Evolutionary conservation across 2,329 filamentous ascomycete genomes (phyloP).

Genomic region (Ciborinia camelliae): DNA sequence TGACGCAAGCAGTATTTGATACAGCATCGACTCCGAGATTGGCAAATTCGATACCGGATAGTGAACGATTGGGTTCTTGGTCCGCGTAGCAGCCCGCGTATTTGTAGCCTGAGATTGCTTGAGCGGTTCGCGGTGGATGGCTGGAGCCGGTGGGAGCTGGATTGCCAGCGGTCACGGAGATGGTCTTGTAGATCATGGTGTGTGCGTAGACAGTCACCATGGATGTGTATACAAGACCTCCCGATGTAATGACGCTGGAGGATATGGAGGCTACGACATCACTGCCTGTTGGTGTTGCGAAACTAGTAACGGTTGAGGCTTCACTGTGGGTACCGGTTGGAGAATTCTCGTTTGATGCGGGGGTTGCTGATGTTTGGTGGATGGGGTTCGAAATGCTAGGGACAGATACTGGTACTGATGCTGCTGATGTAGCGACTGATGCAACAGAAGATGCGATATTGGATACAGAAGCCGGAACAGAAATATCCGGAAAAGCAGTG

Average conservation of each 20-base stretch:
- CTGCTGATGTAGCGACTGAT: neutral
- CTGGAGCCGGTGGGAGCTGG: conserved; percentile 24
- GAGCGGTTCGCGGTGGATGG: too few relatives aligned
- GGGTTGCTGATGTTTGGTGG: neutral
- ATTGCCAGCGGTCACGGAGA: conserved; percentile 30
- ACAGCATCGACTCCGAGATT: conserved; percentile 41
- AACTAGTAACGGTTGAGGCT: conserved; percentile 22
- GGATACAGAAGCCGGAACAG: neutral
- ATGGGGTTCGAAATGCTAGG: neutral
- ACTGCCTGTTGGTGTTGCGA: conserved; percentile 27
- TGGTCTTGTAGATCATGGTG: conserved; percentile 44
- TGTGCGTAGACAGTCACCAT: conserved; percentile 37
- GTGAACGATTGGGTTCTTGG: conserved; percentile 39
- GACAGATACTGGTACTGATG: neutral
- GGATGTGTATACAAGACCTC: neutral
- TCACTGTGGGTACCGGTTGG: neutral
- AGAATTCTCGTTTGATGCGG: neutral
- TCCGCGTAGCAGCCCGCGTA: conserved; percentile 46
- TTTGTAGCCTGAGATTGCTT: conserved; percentile 38
- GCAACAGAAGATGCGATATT: neutral
- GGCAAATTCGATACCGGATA: conserved; percentile 42
- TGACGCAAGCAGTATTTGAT: conserved; percentile 47
- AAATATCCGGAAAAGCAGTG: neutral
- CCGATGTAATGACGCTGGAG: conserved; percentile 23
- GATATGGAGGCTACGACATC: conserved; percentile 32